phyloP scores from a whole-genome alignment of 768 basidiomycete species.

The Agaricus blazei region DNA sequence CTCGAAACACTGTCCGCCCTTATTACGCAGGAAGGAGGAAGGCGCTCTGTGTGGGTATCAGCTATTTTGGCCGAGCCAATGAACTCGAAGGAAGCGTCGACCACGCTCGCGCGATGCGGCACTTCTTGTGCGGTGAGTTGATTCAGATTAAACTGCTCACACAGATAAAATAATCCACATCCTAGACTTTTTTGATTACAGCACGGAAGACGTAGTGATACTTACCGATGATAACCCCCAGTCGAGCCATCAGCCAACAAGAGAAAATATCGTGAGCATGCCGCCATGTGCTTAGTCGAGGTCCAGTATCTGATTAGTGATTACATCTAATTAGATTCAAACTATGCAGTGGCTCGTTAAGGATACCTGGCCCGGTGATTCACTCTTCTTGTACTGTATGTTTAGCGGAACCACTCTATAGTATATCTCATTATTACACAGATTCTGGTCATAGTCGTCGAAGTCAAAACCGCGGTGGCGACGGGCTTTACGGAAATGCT shows the following conservation, averaged over 20 bases:
- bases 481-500: conserved; percentile 81
- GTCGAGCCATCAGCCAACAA: conserved; percentile 65
- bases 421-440: conserved; percentile 18
- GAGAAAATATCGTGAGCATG: conserved; percentile 68
- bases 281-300: not conserved
- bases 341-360: conserved; percentile 93
- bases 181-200: conserved; percentile 62
- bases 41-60: conserved; percentile 89
- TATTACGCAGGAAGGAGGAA: conserved; percentile 86
- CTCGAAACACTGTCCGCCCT: conserved; percentile 43
- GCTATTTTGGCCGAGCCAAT: conserved; percentile 65
- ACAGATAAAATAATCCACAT: not conserved
- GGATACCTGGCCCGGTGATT: conserved; percentile 75
- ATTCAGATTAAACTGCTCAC: not conserved
- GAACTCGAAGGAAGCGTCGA: conserved; percentile 85
- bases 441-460: conserved; percentile 96
- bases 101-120: conserved; percentile 76
- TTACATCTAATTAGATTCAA: conserved; percentile 36
- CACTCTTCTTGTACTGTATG: conserved; percentile 87
- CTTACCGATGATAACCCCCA: conserved; percentile 73
- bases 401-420: not conserved
- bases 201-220: conserved; percentile 75
- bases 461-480: conserved; percentile 75
- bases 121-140: conserved; percentile 66
- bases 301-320: not conserved